Evolutionary conservation across 1,284 basidiomycete genomes (phyloP).

Genomic region (Fomes fomentarius): DNA sequence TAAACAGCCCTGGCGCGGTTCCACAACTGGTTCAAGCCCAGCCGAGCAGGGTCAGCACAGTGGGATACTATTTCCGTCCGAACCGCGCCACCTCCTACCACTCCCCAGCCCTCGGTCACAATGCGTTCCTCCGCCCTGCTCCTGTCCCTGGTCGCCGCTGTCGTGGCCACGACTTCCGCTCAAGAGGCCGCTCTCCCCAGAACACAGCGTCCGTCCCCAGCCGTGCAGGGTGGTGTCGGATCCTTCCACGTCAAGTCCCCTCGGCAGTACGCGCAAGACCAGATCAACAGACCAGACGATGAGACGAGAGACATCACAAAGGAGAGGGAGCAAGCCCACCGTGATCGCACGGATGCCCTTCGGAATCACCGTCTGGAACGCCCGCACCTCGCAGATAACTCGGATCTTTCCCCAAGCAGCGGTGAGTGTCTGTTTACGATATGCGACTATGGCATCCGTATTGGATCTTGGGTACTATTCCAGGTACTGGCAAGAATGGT

Average conservation of each 20-base stretch:
- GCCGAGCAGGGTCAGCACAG: too few species aligned
- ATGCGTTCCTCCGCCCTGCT: too few species aligned
- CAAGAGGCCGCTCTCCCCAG: not conserved
- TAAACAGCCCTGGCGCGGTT: too few species aligned
- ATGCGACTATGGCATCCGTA: not conserved
- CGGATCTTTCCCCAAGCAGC: not conserved
- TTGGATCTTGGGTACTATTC: not conserved
- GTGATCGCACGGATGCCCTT: not conserved
- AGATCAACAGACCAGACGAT: not conserved
- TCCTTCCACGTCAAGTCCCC: not conserved
- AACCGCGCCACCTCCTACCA: too few species aligned
- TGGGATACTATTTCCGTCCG: too few species aligned
- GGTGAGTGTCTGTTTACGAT: not conserved
- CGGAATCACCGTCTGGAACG: not conserved
- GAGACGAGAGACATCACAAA: not conserved
- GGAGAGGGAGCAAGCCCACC: not conserved
- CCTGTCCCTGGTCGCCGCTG: not conserved
- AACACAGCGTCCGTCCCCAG: constrained; percentile 2
- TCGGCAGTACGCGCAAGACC: not conserved
- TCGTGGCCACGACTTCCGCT: not conserved
- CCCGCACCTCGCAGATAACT: not conserved
- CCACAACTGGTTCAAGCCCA: too few species aligned
- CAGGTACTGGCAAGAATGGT: constrained; percentile 5
- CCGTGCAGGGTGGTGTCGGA: not conserved
- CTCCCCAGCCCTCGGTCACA: too few species aligned